Percentiles rank a stretch among this genome's conserved stretches.
Evolutionary conservation across 306 rosid species (phyloP).

Genomic region (Gastrolobium bilobum): DNA sequence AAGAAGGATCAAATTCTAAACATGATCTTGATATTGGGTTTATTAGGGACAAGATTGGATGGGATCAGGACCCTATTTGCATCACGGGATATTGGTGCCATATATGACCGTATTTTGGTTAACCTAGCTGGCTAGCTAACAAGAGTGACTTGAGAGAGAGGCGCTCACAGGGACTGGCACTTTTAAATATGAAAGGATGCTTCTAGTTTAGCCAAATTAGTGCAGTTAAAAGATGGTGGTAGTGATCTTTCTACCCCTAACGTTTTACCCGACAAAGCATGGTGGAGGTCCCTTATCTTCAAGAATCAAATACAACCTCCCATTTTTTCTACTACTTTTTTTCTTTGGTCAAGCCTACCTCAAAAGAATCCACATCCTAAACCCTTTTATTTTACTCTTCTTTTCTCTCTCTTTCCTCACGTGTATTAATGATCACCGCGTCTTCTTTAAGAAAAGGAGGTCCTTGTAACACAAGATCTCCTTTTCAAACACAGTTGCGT

Average conservation of each 20-base stretch:
- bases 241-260: constrained; percentile 35
- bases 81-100: neutral
- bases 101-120: neutral
- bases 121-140: neutral
- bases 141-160: neutral
- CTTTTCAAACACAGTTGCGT: constrained; percentile 36
- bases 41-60: neutral
- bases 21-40: neutral
- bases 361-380: constrained; percentile 56
- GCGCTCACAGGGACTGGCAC: neutral
- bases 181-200: constrained; percentile 1
- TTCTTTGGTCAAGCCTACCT: constrained; percentile 64
- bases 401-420: constrained; percentile 42
- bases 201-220: constrained; percentile 5
- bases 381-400: constrained; percentile 25
- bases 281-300: constrained; percentile 65
- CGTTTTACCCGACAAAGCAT: constrained; percentile 61
- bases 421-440: constrained; percentile 46
- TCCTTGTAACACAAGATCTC: constrained; percentile 29
- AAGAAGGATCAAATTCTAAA: neutral
- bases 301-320: constrained; percentile 50
- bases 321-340: constrained; percentile 43
- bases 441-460: constrained; percentile 34
- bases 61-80: neutral
- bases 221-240: constrained; percentile 48